Base-by-base conservation (phyloP, 306 rosid species). In the Cercis canadensis region DNA sequence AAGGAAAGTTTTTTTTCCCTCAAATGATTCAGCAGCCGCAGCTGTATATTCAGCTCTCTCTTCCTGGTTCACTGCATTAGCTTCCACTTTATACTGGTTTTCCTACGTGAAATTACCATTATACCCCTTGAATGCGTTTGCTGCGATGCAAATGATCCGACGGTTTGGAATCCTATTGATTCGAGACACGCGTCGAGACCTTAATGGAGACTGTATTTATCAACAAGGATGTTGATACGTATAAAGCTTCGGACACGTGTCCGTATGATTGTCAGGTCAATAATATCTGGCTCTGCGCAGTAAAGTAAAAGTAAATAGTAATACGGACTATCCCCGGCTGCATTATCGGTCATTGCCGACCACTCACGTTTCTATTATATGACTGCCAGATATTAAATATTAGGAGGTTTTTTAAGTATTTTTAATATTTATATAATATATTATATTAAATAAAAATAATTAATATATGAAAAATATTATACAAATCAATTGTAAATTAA, bases 81-180 rank as follows among this genome's bases (percentile, higher is more conserved):
- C 80, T 46, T n/a, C 41, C 2, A 4, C 14, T 64, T 62, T 77
- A 74, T 73, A 52, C n/a, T 0, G 19, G 32, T 16, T 5, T 0
- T 4, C 2, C 5, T 0, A 0, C 0, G 0, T 4, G 51, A 24
- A 3, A 19, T 67, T 51, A 73, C 86, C 13, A 10, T 50, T 57
- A 5, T 77, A 36, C 56, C 80, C 83, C 9, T 8, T 4, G 4
- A 3, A 12, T 8, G 12, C 34, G 60, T 14, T 21, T 17, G 9
- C 45, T 2, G 6, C 2, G 14, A 16, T 24, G 9, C 1, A 19
- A 10, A 11, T 8, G 11, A 40, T 34, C 69, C 0, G 32, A 9
- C 66, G 69, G 44, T 41, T 44, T 13, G 3, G 6, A 21, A 34
- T 11, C 50, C 4, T 4, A 4, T 7, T 2, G 11, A 2, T 12